Evolutionary conservation across 345 rosid species (phyloP).

Genomic region (Orychophragmus violaceus): DNA sequence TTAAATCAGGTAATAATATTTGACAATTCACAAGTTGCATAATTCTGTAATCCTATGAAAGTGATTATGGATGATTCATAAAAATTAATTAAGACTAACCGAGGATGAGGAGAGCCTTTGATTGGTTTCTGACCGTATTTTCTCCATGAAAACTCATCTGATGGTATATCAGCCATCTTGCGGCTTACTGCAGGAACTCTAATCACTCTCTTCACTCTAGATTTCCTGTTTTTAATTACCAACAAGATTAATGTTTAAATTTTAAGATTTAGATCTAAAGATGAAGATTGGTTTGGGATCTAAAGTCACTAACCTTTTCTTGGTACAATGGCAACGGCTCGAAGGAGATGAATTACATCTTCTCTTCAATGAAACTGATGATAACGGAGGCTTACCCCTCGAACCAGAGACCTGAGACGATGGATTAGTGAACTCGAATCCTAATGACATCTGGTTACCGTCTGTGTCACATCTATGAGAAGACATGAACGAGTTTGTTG

Average conservation of each 20-base stretch:
- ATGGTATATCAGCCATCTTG: slow-evolving; percentile 87
- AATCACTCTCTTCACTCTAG: slow-evolving; percentile 55
- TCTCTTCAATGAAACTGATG: slow-evolving; percentile 54
- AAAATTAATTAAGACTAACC: slow-evolving; percentile 38
- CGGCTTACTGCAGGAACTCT: slow-evolving; percentile 79
- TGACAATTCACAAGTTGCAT: background rate
- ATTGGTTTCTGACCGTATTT: slow-evolving; percentile 97
- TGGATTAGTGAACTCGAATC: slow-evolving; percentile 59
- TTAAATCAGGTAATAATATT: background rate
- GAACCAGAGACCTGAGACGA: slow-evolving; percentile 46
- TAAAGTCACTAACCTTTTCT: slow-evolving; percentile 53
- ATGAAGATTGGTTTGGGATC: background rate
- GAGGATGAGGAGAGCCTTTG: slow-evolving; percentile 98
- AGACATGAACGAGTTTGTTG: slow-evolving; percentile 58
- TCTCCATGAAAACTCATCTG: slow-evolving; percentile 91
- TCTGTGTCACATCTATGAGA: slow-evolving; percentile 73
- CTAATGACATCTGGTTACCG: slow-evolving; percentile 54
- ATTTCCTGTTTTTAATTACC: slow-evolving; percentile 44
- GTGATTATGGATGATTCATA: background rate
- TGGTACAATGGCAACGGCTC: slow-evolving; percentile 84
- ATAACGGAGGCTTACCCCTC: slow-evolving; percentile 64
- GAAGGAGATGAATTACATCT: slow-evolving; percentile 73
- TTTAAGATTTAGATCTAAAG: background rate
- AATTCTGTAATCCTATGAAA: background rate
- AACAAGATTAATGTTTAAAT: background rate